Percentiles rank a stretch among this genome's conserved stretches.
Evolutionary conservation across 257 asterid genomes (phyloP).

Genomic region (Solanum chilense): DNA sequence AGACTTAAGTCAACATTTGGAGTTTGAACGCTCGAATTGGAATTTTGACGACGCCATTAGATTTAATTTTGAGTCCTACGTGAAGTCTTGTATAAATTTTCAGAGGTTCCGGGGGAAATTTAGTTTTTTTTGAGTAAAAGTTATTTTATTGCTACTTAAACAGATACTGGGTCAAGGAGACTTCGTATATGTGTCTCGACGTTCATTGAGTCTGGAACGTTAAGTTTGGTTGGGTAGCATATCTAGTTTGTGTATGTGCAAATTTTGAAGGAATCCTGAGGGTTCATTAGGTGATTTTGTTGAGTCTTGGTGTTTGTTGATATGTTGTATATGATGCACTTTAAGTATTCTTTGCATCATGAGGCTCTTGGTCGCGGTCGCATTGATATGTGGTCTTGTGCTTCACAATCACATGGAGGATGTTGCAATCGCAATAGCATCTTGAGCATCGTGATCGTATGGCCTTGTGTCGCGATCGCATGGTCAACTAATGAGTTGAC

Average conservation of each 20-base stretch:
- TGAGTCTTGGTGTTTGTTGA: not conserved
- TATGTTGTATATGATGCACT: not conserved
- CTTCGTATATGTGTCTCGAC: not conserved
- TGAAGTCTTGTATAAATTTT: not conserved
- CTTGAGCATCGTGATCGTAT: not conserved
- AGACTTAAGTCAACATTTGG: too few species aligned
- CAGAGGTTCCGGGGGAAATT: not conserved
- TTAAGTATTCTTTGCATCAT: not conserved
- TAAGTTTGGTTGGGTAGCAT: not conserved
- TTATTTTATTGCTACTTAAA: not conserved
- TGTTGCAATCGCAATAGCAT: not conserved
- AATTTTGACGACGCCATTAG: too few species aligned
- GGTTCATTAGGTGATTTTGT: not conserved
- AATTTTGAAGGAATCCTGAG: too few species aligned
- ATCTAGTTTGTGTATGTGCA: not conserved
- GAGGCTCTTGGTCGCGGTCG: too few species aligned
- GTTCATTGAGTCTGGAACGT: not conserved
- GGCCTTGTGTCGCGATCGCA: accelerated
- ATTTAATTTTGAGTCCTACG: too few species aligned
- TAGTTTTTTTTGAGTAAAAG: not conserved
- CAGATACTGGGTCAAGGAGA: not conserved
- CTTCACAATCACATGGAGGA: not conserved
- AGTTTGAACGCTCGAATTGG: too few species aligned
- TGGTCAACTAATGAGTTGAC: not conserved
- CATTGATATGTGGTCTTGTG: too few species aligned